Base-by-base conservation (phyloP, 1,284 basidiomycete species). In the Phylloboletellus chloephorus region DNA sequence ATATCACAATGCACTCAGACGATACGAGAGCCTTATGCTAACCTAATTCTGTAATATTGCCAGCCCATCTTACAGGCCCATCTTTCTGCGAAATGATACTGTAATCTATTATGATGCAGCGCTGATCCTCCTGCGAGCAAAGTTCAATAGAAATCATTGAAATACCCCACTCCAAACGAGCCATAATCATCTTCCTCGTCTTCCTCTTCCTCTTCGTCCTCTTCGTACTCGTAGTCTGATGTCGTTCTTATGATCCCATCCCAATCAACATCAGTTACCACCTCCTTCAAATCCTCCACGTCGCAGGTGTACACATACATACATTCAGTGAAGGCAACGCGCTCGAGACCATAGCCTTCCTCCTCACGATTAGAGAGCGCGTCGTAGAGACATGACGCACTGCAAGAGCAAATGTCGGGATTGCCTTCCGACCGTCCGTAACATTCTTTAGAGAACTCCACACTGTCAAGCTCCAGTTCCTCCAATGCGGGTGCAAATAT, bases 401-500 rank as follows among this genome's bases (percentile, higher is more conserved):
- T 40, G 31, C 36, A 42, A 22, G 41, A 23, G 19, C 52, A 54
- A 8, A 20, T 15, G 33, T 29, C 23, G 13, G 35, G 9, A 17
- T 19, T 31, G 3, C 30, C 29, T 2, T 34, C 17, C 11, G 2
- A 9, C 15, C 47, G 28, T 53, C 52, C 21, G 50, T 49, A 10
- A 39, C 50, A 40, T 15, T 48, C 49, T 10, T 48, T 52, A 23
- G 44, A 36, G 31, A 67, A 69, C 16, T 47, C 39, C 9, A 54
- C 41, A 1, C 41, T 36, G 22, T 55, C 44, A 12, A 69, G 35
- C 16, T 51, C 47, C 13, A 71, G 48, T 34, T 54, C 50, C 32
- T 52, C 48, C 33, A 71, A 55, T 13, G 49, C 49, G 0, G 66
- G 62, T 40, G 49, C 54, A 58, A 45, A 68, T 33, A 12, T 37